Conservation (phyloP, 495 filamentous ascomycete species). For the Penicillium manginii region DNA sequence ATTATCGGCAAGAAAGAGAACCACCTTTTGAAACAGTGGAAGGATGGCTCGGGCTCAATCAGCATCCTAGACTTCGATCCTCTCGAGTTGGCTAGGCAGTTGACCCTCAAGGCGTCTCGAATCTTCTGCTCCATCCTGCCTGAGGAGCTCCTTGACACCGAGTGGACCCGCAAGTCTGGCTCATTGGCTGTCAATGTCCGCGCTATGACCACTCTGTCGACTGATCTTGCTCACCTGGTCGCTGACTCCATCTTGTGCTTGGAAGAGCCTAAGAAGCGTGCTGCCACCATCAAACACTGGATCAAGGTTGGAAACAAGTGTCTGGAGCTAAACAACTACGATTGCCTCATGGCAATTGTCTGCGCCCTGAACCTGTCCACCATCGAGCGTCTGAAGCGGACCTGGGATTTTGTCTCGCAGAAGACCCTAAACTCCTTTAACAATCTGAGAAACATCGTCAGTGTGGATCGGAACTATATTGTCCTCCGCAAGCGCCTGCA, state of each 20-base stretch:
- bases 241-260: constrained; percentile 91
- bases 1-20: constrained; percentile 75
- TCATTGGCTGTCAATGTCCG: constrained; percentile 88
- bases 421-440: constrained; percentile 84
- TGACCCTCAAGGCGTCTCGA: constrained; percentile 90
- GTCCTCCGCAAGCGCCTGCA: constrained; percentile 87
- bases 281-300: constrained; percentile 94
- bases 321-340: constrained; percentile 91
- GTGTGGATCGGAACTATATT: constrained; percentile 88
- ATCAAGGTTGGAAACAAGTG: constrained; percentile 92
- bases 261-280: constrained; percentile 89
- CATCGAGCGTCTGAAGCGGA: constrained; percentile 86
- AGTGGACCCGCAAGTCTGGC: constrained; percentile 87
- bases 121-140: constrained; percentile 94
- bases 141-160: constrained; percentile 89
- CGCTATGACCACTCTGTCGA: constrained; percentile 91
- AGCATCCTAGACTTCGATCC: constrained; percentile 93
- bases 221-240: constrained; percentile 88
- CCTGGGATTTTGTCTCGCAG: constrained; percentile 87
- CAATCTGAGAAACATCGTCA: constrained; percentile 77
- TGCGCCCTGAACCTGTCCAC: constrained; percentile 90
- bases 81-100: constrained; percentile 86
- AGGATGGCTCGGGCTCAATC: constrained; percentile 66
- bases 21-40: constrained; percentile 73
- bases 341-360: constrained; percentile 94